Evolutionary conservation across 1,284 basidiomycete genomes (phyloP).

Genomic region (Xerocomus minutiporus): DNA sequence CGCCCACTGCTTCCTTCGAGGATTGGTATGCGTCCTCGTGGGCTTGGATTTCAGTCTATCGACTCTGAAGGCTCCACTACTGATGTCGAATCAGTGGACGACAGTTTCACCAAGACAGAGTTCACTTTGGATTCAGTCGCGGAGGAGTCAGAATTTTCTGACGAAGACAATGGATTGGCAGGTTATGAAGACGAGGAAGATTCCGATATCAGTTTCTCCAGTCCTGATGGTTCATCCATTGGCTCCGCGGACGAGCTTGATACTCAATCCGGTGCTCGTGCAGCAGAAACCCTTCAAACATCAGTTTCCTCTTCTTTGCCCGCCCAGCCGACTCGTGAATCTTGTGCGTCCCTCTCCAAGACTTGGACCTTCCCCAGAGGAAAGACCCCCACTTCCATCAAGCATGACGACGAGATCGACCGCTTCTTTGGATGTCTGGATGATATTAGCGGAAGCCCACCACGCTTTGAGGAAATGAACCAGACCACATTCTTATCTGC

Average conservation of each 20-base stretch:
- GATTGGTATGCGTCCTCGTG: constrained; percentile 32
- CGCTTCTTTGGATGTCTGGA: constrained; percentile 72
- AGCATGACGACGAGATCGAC: constrained; percentile 39
- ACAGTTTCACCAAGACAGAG: constrained; percentile 34
- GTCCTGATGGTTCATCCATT: constrained; percentile 50
- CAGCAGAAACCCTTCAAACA: constrained; percentile 2
- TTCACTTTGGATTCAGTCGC: constrained; percentile 52
- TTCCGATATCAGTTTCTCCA: constrained; percentile 46
- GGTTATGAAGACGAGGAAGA: constrained; percentile 72
- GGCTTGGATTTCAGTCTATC: constrained; percentile 55
- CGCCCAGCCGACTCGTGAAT: constrained; percentile 26
- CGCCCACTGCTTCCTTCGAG: constrained; percentile 16
- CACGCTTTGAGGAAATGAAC: constrained; percentile 43
- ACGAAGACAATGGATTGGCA: constrained; percentile 53
- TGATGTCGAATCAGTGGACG: constrained; percentile 59
- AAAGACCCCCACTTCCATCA: constrained; percentile 20
- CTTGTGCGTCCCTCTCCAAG: constrained; percentile 51
- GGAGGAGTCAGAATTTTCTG: constrained; percentile 49
- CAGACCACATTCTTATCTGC: constrained; percentile 54
- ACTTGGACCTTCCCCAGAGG: constrained; percentile 67
- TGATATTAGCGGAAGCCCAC: constrained; percentile 49
- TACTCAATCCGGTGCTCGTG: constrained; percentile 1
- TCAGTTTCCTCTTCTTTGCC: constrained; percentile 7
- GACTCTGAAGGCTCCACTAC: constrained; percentile 60
- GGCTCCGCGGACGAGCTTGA: constrained; percentile 49